phyloP scores from a whole-genome alignment of 768 basidiomycete genomes.

The Cytidiella melzeri region DNA sequence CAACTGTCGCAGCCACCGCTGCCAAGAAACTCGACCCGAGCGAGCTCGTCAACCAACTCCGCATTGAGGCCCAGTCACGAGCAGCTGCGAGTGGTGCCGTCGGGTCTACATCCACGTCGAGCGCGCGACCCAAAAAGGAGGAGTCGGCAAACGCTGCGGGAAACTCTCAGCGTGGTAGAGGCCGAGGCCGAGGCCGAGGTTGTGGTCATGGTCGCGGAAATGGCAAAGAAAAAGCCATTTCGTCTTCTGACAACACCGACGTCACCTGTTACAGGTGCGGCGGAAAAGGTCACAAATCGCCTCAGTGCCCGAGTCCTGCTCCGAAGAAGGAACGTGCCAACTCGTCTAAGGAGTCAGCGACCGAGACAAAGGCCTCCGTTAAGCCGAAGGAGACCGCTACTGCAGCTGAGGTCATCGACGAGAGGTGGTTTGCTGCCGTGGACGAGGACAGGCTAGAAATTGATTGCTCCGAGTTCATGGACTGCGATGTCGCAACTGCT shows the following conservation, averaged over 20 bases:
- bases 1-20: too few relatives aligned
- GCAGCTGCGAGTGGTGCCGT: too few relatives aligned
- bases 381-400: background rate
- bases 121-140: background rate
- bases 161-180: background rate
- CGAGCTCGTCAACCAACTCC: too few relatives aligned
- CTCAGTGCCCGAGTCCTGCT: background rate
- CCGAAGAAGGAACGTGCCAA: background rate
- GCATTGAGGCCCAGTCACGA: too few relatives aligned
- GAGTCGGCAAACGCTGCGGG: background rate
- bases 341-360: background rate
- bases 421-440: background rate
- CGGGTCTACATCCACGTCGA: too few relatives aligned
- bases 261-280: conserved; percentile 4
- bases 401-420: background rate
- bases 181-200: too few relatives aligned
- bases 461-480: too few relatives aligned
- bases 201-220: too few relatives aligned
- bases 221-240: too few relatives aligned
- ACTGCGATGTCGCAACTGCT: background rate
- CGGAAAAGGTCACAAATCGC: conserved; percentile 2
- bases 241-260: background rate
- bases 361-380: background rate
- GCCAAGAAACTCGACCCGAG: too few relatives aligned
- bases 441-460: too few relatives aligned